Evolutionary conservation across 2,329 filamentous ascomycete species (phyloP).

Genomic region (Aspergillus fructus): DNA sequence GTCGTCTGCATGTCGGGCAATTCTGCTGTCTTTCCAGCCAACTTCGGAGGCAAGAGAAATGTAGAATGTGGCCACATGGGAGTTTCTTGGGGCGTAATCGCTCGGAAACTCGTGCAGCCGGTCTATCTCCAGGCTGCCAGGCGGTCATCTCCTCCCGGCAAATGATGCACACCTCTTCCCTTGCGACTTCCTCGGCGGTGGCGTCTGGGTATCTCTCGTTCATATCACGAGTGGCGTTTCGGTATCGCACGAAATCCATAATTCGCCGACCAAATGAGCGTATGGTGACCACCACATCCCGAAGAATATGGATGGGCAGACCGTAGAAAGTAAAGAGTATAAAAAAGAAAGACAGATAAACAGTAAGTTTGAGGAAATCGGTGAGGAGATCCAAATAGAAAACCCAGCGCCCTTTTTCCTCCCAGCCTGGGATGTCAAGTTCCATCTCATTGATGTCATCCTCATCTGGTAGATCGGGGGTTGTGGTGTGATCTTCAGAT

Average conservation of each 20-base stretch:
- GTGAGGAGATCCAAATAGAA: slow-evolving; percentile 83
- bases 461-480: slow-evolving; percentile 57
- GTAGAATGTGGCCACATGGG: slow-evolving; percentile 91
- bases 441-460: slow-evolving; percentile 89
- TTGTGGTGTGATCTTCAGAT: slow-evolving; percentile 35
- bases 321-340: slow-evolving; percentile 94
- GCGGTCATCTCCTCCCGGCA: slow-evolving; percentile 93
- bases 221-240: slow-evolving; percentile 91
- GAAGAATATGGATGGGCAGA: slow-evolving; percentile 92
- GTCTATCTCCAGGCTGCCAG: slow-evolving; percentile 58
- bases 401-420: slow-evolving; percentile 89
- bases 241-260: slow-evolving; percentile 84
- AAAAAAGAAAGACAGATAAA: slow-evolving; percentile 89
- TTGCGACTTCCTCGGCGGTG: slow-evolving; percentile 75
- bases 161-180: slow-evolving; percentile 95
- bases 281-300: slow-evolving; percentile 91
- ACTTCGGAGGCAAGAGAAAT: slow-evolving; percentile 90
- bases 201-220: slow-evolving; percentile 87
- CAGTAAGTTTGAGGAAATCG: slow-evolving; percentile 85
- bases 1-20: slow-evolving; percentile 87
- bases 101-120: slow-evolving; percentile 62
- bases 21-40: slow-evolving; percentile 98
- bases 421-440: slow-evolving; percentile 93
- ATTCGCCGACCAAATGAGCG: slow-evolving; percentile 88
- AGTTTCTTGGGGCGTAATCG: slow-evolving; percentile 89